phyloP scores from a whole-genome alignment of 305 asterid species.

The Petunia hybrid region DNA sequence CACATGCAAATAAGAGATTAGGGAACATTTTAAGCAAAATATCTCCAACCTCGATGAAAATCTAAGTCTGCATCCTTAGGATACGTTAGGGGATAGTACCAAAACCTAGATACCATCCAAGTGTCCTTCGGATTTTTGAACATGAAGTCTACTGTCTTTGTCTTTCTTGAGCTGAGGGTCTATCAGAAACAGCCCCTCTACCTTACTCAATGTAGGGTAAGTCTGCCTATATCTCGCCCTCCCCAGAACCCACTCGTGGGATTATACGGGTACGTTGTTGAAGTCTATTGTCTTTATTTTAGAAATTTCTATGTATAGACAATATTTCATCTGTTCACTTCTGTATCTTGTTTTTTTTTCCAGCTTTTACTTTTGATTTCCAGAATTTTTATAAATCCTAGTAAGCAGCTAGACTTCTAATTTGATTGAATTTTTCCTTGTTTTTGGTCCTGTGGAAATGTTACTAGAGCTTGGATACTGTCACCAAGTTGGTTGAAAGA shows the following conservation, averaged over 20 bases:
- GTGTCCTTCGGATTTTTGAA: not conserved
- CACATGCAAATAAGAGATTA: not conserved
- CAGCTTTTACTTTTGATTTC: slow-evolving; percentile 23
- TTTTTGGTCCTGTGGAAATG: slow-evolving; percentile 3
- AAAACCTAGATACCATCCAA: not conserved
- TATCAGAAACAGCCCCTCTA: no score
- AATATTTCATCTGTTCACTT: slow-evolving; percentile 3
- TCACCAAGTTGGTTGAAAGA: slow-evolving; percentile 88
- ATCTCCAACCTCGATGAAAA: not conserved
- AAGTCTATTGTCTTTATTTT: slow-evolving; percentile 11
- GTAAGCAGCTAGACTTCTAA: not conserved
- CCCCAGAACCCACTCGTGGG: no score
- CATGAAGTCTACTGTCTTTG: not conserved
- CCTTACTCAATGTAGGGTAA: no score
- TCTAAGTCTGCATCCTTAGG: not conserved
- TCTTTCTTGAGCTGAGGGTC: not conserved
- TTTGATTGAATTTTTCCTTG: slow-evolving; percentile 6
- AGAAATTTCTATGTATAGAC: not conserved
- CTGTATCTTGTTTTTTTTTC: not conserved
- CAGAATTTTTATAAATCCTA: slow-evolving; percentile 13
- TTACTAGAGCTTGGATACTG: slow-evolving; percentile 80
- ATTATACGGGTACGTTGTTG: no score
- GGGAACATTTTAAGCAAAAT: not conserved
- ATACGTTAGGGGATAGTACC: not conserved
- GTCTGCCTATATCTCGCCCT: no score